Percentiles rank a stretch among this genome's conserved stretches.
These are phyloP conservation scores for Macadamia integrifolia DNA, from an alignment of 164 flowering plant genomes.

Conservation along the genomic window DNA sequence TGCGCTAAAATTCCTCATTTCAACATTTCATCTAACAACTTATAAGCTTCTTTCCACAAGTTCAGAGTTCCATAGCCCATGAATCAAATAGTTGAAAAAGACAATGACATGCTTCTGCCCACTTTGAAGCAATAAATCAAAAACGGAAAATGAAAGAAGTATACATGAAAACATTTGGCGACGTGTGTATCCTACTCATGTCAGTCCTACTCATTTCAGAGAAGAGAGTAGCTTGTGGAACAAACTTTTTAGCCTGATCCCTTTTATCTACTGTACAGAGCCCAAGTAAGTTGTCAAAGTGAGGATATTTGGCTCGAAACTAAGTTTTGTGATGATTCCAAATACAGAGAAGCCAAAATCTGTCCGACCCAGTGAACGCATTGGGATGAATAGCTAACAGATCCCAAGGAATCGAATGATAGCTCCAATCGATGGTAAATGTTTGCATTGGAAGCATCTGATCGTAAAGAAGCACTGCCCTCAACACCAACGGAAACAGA, in stretches of 20 bases:
- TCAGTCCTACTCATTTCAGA: not conserved
- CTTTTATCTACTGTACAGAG: not conserved
- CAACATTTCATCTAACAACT: not conserved
- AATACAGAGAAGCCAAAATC: no score
- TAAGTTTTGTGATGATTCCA: no score
- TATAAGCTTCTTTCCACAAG: no score
- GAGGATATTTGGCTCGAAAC: no score
- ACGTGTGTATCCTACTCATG: constrained; percentile 4
- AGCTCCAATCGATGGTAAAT: not conserved
- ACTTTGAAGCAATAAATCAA: no score
- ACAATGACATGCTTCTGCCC: no score
- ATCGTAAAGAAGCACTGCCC: not conserved
- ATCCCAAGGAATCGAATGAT: not conserved
- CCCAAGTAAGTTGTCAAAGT: not conserved
- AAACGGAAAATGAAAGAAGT: not conserved
- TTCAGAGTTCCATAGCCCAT: no score
- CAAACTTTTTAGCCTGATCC: not conserved
- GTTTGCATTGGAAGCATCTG: constrained; percentile 3
- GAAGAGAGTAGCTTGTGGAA: constrained; percentile 3
- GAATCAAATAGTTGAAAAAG: no score
- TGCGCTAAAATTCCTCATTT: not conserved
- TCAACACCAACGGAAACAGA: not conserved
- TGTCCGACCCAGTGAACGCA: no score
- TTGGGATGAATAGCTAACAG: no score
- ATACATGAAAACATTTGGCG: not conserved